Conservation (phyloP, 805 yeast species). For the Lipomyces spencermartinsiae region DNA sequence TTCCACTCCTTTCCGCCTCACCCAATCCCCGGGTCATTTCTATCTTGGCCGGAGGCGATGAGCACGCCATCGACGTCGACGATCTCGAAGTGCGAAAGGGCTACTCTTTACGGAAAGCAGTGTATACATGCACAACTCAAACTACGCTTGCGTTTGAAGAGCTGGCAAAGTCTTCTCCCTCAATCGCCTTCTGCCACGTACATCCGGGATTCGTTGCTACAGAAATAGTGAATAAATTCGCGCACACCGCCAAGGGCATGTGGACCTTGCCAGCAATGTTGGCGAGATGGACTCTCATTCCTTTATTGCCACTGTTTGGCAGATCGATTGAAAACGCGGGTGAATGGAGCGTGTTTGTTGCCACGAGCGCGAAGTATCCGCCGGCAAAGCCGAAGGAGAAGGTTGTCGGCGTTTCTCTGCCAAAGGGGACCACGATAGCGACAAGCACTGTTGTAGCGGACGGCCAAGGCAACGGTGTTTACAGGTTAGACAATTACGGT, state of each 20-base stretch:
- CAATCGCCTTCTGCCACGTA: neutral
- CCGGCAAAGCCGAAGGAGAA: neutral
- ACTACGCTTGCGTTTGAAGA: conserved; percentile 2
- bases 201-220: neutral
- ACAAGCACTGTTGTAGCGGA: neutral
- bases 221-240: neutral
- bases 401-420: neutral
- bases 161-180: neutral
- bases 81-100: neutral
- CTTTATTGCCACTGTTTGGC: neutral
- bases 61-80: conserved; percentile 2
- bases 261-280: neutral
- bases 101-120: neutral
- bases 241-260: neutral
- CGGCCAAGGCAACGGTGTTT: neutral
- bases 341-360: conserved; percentile 1
- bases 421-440: neutral
- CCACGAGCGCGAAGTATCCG: conserved; percentile 8
- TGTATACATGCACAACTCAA: neutral
- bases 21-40: neutral
- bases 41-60: neutral
- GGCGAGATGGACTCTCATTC: neutral
- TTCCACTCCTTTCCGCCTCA: neutral
- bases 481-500: neutral
- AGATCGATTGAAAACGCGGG: conserved; percentile 7